Evolutionary conservation across 345 rosid species (phyloP).

Genomic region (Eucalyptus marginata): DNA sequence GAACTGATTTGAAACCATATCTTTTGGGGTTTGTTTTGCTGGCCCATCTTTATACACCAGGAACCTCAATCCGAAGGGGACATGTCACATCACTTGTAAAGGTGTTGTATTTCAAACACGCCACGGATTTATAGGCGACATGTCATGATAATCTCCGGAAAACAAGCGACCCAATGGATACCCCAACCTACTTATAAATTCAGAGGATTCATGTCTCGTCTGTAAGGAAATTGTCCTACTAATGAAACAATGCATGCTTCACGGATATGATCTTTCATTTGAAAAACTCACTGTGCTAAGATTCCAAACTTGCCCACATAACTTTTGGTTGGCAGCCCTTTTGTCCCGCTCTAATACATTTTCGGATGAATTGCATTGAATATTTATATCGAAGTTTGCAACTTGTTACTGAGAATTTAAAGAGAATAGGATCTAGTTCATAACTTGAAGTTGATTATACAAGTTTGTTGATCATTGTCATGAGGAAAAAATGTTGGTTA

Average conservation of each 20-base stretch:
- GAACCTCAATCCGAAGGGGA: not conserved
- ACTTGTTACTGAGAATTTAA: not conserved
- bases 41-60: not conserved
- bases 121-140: not conserved
- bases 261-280: not conserved
- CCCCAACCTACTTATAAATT: not conserved
- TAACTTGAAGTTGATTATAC: not conserved
- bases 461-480: not conserved
- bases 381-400: not conserved
- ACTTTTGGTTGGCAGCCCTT: not conserved
- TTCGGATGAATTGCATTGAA: not conserved
- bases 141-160: not conserved
- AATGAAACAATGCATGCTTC: not conserved
- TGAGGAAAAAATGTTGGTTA: not conserved
- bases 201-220: not conserved
- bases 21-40: not conserved
- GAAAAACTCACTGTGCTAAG: not conserved
- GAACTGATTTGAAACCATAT: not conserved
- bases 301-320: not conserved
- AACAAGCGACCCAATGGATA: not conserved
- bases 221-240: not conserved
- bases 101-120: not conserved
- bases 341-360: not conserved
- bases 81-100: not conserved
- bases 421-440: not conserved